phyloP scores from a whole-genome alignment of 2,329 filamentous ascomycete species.

The Phialemoniopsis sp. region DNA sequence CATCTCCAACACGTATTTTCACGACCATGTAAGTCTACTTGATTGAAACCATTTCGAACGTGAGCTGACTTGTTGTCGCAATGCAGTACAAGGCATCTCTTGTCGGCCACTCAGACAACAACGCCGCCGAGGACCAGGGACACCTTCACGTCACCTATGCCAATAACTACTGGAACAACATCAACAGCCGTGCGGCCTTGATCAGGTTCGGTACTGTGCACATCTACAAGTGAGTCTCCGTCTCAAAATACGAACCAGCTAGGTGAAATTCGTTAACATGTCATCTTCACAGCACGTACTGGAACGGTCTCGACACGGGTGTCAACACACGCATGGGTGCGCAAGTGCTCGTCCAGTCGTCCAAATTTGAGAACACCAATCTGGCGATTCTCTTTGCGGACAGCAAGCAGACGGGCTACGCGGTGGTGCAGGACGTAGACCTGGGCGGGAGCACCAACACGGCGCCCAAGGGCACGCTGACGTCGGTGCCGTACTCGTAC shows the following conservation, averaged over 20 bases:
- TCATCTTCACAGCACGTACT: conserved; percentile 55
- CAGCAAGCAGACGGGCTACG: conserved; percentile 29
- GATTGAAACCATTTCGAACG: background rate
- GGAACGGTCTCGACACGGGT: conserved; percentile 36
- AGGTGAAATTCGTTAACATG: background rate
- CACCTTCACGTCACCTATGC: conserved; percentile 60
- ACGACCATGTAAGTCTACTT: conserved; percentile 52
- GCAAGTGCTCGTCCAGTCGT: conserved; percentile 56
- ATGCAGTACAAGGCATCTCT: conserved; percentile 47
- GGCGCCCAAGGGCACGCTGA: conserved; percentile 46
- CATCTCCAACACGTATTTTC: conserved; percentile 34
- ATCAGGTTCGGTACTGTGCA: conserved; percentile 65
- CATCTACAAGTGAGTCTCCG: conserved; percentile 25
- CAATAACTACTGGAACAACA: conserved; percentile 62
- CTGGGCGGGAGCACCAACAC: conserved; percentile 40
- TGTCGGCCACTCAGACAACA: conserved; percentile 56
- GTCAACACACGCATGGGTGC: conserved; percentile 55
- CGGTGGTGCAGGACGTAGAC: conserved; percentile 33
- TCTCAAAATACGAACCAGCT: conserved; percentile 9
- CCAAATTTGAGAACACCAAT: conserved; percentile 39
- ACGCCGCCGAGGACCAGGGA: conserved; percentile 54
- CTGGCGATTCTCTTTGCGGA: too few species aligned
- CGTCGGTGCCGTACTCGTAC: conserved; percentile 49
- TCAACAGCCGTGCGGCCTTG: conserved; percentile 60
- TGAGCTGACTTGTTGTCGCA: too few species aligned